Evolutionary conservation across 345 rosid genomes (phyloP).

Genomic region (Heritiera littoralis): DNA sequence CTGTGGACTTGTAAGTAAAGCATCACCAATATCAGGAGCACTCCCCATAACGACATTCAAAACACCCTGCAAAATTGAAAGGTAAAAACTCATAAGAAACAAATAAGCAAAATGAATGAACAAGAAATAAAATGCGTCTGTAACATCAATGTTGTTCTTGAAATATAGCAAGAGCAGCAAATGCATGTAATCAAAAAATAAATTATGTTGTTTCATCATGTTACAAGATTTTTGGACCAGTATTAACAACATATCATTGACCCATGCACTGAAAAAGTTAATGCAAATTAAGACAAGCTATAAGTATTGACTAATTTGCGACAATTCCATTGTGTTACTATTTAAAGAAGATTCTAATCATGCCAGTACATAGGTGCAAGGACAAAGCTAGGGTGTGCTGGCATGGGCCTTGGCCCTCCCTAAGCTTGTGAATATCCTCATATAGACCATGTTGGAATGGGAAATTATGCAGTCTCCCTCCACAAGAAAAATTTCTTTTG

Average conservation of each 20-base stretch:
- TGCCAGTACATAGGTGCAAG: background rate
- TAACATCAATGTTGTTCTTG: background rate
- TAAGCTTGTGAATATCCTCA: background rate
- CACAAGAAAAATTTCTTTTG: too few relatives aligned
- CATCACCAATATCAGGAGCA: constrained; percentile 84
- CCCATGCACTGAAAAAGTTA: background rate
- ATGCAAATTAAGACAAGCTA: background rate
- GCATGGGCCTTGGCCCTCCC: background rate
- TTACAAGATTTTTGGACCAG: background rate
- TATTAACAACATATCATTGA: background rate
- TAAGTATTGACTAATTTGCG: background rate
- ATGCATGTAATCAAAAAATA: background rate
- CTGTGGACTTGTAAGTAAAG: constrained; percentile 79
- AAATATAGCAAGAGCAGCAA: background rate
- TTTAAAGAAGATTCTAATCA: background rate
- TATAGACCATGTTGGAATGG: background rate
- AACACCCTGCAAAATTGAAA: constrained; percentile 57
- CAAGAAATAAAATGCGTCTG: background rate
- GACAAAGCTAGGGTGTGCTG: background rate
- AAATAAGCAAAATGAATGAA: constrained; percentile 8
- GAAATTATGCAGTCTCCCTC: background rate
- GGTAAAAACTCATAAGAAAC: constrained; percentile 24
- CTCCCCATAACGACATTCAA: constrained; percentile 86
- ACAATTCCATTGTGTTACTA: background rate
- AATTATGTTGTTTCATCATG: background rate